Conservation (phyloP, 176 grass and related monocot genomes). For the Carex scoparia region DNA sequence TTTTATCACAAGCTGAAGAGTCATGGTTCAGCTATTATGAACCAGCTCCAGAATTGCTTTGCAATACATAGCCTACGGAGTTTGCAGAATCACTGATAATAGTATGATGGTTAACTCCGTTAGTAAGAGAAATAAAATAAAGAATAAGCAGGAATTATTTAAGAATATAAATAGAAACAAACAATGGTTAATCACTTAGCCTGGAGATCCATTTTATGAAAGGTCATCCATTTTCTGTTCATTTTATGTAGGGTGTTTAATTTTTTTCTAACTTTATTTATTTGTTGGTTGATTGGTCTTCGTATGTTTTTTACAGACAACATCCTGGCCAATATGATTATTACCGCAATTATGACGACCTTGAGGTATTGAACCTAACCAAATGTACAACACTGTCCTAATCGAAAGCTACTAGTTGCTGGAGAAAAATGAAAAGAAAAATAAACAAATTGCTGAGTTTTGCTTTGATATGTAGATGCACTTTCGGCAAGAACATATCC, state of each 20-base stretch:
- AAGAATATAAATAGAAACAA: background rate
- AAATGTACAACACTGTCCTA: background rate
- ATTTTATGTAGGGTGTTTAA: background rate
- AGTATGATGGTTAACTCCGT: background rate
- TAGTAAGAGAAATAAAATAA: background rate
- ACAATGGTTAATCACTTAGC: background rate
- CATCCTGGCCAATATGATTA: constrained; percentile 79
- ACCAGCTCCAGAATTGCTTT: background rate
- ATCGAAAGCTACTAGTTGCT: background rate
- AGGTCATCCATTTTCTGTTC: background rate
- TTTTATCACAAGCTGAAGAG: background rate
- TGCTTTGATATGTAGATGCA: constrained; percentile 41
- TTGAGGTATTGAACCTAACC: constrained; percentile 55
- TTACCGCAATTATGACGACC: constrained; percentile 72
- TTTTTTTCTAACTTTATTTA: background rate
- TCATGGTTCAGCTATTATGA: background rate
- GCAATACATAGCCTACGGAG: background rate
- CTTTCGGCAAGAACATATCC: constrained; percentile 91
- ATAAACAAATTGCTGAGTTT: constrained; percentile 1
- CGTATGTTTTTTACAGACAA: constrained; percentile 42
- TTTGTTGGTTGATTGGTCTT: constrained; percentile 12
- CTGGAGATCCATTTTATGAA: background rate
- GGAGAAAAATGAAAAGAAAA: background rate
- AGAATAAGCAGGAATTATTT: background rate
- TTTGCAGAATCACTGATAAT: too few relatives aligned